Conservation (phyloP, 345 rosid species). For the Isatis tinctoria region DNA sequence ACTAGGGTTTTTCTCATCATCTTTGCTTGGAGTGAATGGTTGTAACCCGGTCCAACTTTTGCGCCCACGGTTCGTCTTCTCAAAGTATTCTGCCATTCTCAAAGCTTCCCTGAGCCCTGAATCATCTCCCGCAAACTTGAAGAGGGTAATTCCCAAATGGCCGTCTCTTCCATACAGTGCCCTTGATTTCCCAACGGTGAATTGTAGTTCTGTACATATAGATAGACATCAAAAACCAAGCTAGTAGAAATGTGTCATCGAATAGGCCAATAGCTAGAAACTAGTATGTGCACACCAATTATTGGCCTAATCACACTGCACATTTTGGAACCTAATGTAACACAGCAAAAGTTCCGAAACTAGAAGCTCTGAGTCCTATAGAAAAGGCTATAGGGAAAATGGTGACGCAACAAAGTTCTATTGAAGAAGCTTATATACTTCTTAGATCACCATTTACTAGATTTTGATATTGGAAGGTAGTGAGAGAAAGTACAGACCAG, state of each 20-base stretch:
- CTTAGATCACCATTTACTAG: conserved; percentile 3
- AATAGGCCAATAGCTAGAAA: conserved; percentile 12
- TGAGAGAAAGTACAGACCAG: conserved; percentile 3
- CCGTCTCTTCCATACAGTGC: conserved; percentile 92
- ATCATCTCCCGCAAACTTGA: conserved; percentile 64
- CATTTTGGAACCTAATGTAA: conserved; percentile 5
- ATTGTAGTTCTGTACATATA: conserved; percentile 70
- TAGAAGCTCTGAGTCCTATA: conserved; percentile 5
- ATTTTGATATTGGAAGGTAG: neutral
- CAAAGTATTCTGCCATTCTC: conserved; percentile 69
- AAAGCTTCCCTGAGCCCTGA: conserved; percentile 78
- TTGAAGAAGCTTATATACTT: conserved; percentile 11
- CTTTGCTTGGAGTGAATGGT: conserved; percentile 55
- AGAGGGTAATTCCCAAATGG: conserved; percentile 73
- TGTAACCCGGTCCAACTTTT: conserved; percentile 66
- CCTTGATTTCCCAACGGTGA: conserved; percentile 76
- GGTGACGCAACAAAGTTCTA: neutral
- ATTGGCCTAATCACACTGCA: conserved; percentile 17
- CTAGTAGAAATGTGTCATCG: conserved; percentile 11
- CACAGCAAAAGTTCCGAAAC: conserved; percentile 5
- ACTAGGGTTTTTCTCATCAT: conserved; percentile 70
- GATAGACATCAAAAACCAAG: conserved; percentile 25
- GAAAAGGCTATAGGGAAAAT: neutral
- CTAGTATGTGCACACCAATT: conserved; percentile 9
- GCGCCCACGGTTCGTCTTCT: conserved; percentile 75